phyloP scores from a whole-genome alignment of 1,139 yeast genomes.

The Kodamaea arcana region DNA sequence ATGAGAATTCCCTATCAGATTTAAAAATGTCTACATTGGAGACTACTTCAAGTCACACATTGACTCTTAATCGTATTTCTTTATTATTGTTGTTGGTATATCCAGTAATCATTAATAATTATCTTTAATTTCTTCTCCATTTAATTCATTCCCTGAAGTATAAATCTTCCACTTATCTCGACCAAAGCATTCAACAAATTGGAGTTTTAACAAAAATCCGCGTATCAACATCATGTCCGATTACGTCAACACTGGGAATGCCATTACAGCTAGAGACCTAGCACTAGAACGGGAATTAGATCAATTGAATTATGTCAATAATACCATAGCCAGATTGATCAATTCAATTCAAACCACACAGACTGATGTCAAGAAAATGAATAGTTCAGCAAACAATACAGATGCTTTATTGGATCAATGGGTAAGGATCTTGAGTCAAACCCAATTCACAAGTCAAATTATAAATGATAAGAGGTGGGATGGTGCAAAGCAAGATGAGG shows the following conservation, averaged over 20 bases:
- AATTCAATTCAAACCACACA: constrained; percentile 26
- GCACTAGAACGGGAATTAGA: constrained; percentile 38
- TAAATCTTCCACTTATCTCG: too few species aligned
- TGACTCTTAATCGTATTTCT: too few species aligned
- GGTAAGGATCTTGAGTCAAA: constrained; percentile 44
- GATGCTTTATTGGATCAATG: constrained; percentile 41
- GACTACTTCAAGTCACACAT: too few species aligned
- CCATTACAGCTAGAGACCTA: constrained; percentile 18
- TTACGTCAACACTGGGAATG: neutral
- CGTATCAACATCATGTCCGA: neutral
- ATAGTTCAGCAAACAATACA: constrained; percentile 32
- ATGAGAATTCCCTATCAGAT: too few species aligned
- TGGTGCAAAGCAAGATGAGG: constrained; percentile 16
- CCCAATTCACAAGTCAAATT: constrained; percentile 39
- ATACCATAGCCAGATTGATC: constrained; percentile 26
- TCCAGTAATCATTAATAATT: too few species aligned
- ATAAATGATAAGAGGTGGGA: constrained; percentile 34
- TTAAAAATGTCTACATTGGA: too few species aligned
- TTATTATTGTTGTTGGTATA: too few species aligned
- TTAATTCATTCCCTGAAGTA: too few species aligned
- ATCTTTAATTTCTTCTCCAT: too few species aligned
- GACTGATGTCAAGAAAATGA: constrained; percentile 26
- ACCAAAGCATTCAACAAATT: too few species aligned
- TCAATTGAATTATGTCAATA: constrained; percentile 31
- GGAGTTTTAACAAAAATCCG: too few species aligned